phyloP scores from a whole-genome alignment of 768 basidiomycete genomes.

The Suillus weaverae region DNA sequence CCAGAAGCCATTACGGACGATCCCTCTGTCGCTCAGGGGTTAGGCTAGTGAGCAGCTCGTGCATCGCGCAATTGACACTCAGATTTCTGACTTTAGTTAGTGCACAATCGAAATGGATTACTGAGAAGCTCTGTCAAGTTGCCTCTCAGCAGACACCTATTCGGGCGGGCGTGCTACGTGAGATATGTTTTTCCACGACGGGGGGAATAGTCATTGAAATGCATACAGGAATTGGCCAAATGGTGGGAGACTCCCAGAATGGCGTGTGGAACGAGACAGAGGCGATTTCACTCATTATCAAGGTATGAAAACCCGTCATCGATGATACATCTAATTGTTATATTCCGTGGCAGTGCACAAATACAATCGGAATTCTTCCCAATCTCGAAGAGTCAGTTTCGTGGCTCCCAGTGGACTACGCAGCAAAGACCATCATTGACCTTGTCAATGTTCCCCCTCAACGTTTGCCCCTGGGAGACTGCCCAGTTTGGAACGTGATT shows the following conservation, averaged over 20 bases:
- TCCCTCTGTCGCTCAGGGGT: constrained; percentile 32
- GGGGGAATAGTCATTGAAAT: constrained; percentile 25
- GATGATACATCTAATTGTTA: constrained; percentile 2
- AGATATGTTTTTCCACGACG: neutral
- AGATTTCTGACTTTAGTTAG: constrained; percentile 2
- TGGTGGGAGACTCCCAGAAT: constrained; percentile 50
- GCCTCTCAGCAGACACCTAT: constrained; percentile 33
- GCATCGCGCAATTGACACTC: neutral
- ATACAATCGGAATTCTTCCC: constrained; percentile 39
- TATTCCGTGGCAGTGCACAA: constrained; percentile 38
- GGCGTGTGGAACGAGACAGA: constrained; percentile 58
- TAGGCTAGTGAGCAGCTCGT: constrained; percentile 30
- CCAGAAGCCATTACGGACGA: constrained; percentile 26
- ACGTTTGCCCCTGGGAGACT: constrained; percentile 1
- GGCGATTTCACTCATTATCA: constrained; percentile 31
- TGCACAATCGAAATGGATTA: constrained; percentile 49
- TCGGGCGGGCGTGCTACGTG: constrained; percentile 22
- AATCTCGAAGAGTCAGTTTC: constrained; percentile 32
- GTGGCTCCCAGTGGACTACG: constrained; percentile 57
- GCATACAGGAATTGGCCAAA: constrained; percentile 52
- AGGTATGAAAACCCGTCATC: constrained; percentile 16
- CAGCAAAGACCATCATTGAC: constrained; percentile 48
- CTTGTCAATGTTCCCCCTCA: constrained; percentile 29
- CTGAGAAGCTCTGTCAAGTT: constrained; percentile 50
- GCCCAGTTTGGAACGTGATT: constrained; percentile 25